A percentile compares a stretch with the other conserved stretches of the same genome.
Conservation (phyloP, 495 filamentous ascomycete species). For the Poronia punctata region DNA sequence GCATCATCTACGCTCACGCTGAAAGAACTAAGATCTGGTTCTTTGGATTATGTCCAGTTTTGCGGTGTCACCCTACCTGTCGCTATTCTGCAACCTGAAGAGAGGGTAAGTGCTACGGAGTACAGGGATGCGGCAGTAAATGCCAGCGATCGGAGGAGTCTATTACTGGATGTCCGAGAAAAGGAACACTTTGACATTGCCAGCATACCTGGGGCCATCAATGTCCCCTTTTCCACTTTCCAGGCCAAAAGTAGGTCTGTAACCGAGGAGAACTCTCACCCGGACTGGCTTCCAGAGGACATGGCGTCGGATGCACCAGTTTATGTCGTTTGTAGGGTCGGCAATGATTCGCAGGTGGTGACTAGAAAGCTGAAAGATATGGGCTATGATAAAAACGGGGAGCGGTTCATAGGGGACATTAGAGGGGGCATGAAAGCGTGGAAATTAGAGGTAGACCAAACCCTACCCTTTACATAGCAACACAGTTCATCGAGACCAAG, state of each 20-base stretch:
- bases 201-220: slow-evolving; percentile 63
- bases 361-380: slow-evolving; percentile 63
- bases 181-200: slow-evolving; percentile 80
- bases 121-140: slow-evolving; percentile 35
- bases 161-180: slow-evolving; percentile 77
- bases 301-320: slow-evolving; percentile 39
- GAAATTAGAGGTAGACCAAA: slow-evolving; percentile 66
- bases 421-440: slow-evolving; percentile 78
- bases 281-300: slow-evolving; percentile 39
- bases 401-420: slow-evolving; percentile 66
- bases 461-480: slow-evolving; percentile 54
- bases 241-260: slow-evolving; percentile 24
- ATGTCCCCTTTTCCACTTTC: slow-evolving; percentile 64
- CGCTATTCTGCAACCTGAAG: slow-evolving; percentile 47
- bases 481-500: slow-evolving; percentile 3
- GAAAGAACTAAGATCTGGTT: slow-evolving; percentile 54
- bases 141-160: slow-evolving; percentile 27
- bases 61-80: slow-evolving; percentile 54
- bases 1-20: slow-evolving; percentile 51
- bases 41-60: slow-evolving; percentile 70
- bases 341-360: slow-evolving; percentile 83
- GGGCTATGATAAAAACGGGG: slow-evolving; percentile 49
- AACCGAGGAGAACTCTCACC: slow-evolving; percentile 13
- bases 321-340: slow-evolving; percentile 76
- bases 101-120: slow-evolving; percentile 55